Conservation (phyloP, 179 eudicot species). For the Heliamphora pulchella region DNA sequence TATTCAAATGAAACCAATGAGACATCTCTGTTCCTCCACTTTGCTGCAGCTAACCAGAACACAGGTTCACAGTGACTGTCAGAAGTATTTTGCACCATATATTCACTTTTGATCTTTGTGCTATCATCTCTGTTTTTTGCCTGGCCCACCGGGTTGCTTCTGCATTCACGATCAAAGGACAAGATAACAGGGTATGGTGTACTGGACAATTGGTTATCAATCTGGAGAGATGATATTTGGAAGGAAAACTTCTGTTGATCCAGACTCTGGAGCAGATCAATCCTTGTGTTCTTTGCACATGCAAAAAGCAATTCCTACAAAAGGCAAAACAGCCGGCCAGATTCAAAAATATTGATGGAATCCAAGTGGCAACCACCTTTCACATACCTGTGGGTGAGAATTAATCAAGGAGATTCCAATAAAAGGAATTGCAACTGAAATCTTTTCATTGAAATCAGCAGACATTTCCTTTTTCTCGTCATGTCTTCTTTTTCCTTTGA, state of each 20-base stretch:
- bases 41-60: constrained; percentile 55
- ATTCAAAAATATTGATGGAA: background rate
- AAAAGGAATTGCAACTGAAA: constrained; percentile 57
- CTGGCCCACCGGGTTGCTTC: constrained; percentile 35
- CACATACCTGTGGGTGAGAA: constrained; percentile 61
- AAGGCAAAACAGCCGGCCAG: constrained; percentile 7
- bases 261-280: constrained; percentile 61
- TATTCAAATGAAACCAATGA: constrained; percentile 67
- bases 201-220: constrained; percentile 76
- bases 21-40: constrained; percentile 74
- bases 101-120: constrained; percentile 34
- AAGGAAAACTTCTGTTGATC: constrained; percentile 67
- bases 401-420: constrained; percentile 82
- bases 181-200: constrained; percentile 83
- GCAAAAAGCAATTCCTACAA: constrained; percentile 80
- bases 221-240: constrained; percentile 64
- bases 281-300: constrained; percentile 52
- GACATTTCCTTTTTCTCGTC: constrained; percentile 29
- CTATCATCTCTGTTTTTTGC: constrained; percentile 45
- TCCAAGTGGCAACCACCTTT: background rate
- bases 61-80: constrained; percentile 53
- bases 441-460: constrained; percentile 52
- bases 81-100: constrained; percentile 31
- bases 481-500: constrained; percentile 36
- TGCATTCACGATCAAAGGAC: constrained; percentile 58